phyloP scores from a whole-genome alignment of 495 filamentous ascomycete species.

The Lichenothelia convexa region DNA sequence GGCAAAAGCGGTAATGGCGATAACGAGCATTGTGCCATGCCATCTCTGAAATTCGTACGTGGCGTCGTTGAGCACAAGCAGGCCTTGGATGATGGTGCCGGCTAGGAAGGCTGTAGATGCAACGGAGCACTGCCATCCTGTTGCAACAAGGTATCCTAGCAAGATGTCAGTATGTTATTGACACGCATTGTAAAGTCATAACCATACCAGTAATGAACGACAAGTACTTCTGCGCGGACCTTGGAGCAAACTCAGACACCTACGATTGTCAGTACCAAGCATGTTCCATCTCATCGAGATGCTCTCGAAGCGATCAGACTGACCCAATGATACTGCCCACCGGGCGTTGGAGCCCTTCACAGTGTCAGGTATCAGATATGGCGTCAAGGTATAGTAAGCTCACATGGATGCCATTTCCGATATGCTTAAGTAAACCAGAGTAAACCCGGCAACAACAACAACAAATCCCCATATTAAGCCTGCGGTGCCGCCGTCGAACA shows the following conservation, averaged over 20 bases:
- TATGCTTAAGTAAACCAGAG: constrained; percentile 2
- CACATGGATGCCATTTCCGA: constrained; percentile 10
- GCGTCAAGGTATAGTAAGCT: background rate
- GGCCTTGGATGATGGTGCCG: constrained; percentile 26
- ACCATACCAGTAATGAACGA: constrained; percentile 16
- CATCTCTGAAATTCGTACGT: constrained; percentile 22
- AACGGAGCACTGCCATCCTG: constrained; percentile 6
- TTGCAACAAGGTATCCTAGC: constrained; percentile 6
- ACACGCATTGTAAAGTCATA: background rate
- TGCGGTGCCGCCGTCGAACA: constrained; percentile 7
- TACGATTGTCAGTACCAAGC: too few species aligned
- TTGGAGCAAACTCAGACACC: constrained; percentile 8
- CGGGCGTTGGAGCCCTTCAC: constrained; percentile 6
- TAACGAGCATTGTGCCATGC: constrained; percentile 28
- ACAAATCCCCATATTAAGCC: constrained; percentile 9
- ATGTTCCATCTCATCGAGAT: constrained; percentile 9
- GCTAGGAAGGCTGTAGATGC: constrained; percentile 6
- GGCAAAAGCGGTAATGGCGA: constrained; percentile 23
- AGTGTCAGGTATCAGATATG: constrained; percentile 28
- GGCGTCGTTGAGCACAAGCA: constrained; percentile 20
- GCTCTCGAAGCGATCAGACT: too few species aligned
- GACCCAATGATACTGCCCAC: constrained; percentile 13
- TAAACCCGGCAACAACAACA: constrained; percentile 3
- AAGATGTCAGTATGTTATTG: background rate
- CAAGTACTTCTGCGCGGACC: constrained; percentile 4